Conservation (phyloP, 2,329 filamentous ascomycete genomes). For the Raffaelea deltoideospora region DNA sequence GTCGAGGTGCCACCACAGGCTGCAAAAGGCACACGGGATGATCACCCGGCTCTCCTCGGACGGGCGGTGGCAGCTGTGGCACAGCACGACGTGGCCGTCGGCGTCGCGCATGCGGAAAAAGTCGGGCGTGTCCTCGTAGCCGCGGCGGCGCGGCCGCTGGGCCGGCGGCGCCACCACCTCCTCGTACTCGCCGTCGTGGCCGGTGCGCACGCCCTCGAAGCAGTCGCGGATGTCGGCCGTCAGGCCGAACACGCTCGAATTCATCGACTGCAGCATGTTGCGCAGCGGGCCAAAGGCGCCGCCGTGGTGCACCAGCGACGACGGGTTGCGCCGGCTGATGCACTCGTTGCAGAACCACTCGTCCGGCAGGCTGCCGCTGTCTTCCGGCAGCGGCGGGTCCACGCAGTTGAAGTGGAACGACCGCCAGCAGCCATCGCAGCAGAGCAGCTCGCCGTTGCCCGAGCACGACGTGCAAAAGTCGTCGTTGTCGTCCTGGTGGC, state of each 20-base stretch:
- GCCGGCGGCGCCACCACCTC: conserved; percentile 33
- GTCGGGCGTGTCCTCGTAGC: conserved; percentile 51
- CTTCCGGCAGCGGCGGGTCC: conserved; percentile 59
- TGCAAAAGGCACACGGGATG: conserved; percentile 74
- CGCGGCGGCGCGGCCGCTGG: conserved; percentile 11
- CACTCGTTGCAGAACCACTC: conserved; percentile 81
- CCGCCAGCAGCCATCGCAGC: conserved; percentile 82
- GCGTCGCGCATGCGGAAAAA: conserved; percentile 53
- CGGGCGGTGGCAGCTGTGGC: conserved; percentile 57
- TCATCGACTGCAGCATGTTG: conserved; percentile 48
- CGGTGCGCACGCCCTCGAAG: conserved; percentile 68
- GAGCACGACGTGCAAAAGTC: conserved; percentile 82
- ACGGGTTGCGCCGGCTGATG: conserved; percentile 32
- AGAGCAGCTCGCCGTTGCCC: conserved; percentile 71
- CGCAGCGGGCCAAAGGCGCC: conserved; percentile 50
- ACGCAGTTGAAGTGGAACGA: conserved; percentile 86
- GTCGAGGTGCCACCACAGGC: conserved; percentile 78
- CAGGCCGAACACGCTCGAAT: conserved; percentile 57
- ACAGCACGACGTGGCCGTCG: conserved; percentile 64
- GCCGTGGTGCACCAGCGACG: conserved; percentile 28
- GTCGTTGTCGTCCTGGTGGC: conserved; percentile 57
- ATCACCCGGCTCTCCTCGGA: conserved; percentile 53
- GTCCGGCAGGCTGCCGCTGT: conserved; percentile 46
- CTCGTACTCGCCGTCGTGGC: conserved; percentile 65
- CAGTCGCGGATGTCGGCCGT: conserved; percentile 56